phyloP scores from a whole-genome alignment of 2,329 filamentous ascomycete species.

The Cladosporium sp. region DNA sequence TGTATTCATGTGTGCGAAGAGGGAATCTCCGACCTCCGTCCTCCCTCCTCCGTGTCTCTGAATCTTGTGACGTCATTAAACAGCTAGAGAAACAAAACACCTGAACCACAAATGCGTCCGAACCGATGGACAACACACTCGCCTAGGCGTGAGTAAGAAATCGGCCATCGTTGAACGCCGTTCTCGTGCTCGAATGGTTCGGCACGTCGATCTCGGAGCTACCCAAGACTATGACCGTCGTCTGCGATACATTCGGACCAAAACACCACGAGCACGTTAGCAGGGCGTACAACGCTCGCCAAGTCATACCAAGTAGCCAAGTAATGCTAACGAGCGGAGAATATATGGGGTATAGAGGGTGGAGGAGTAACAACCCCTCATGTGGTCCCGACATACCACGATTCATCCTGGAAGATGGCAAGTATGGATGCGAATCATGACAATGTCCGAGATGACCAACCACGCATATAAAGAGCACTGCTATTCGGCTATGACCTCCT shows the following conservation, averaged over 20 bases:
- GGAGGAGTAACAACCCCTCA: conserved; percentile 7
- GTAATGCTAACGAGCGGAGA: conserved; percentile 10
- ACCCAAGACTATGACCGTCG: not conserved
- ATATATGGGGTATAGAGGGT: conserved; percentile 10
- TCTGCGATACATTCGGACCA: not conserved
- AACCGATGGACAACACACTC: no score
- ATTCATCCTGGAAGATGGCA: conserved; percentile 8
- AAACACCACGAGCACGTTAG: conserved; percentile 4
- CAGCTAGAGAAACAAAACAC: no score
- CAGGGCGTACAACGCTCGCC: not conserved
- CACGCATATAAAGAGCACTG: not conserved
- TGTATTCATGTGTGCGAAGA: no score
- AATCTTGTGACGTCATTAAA: no score
- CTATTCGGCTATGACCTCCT: not conserved
- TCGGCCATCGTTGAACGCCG: not conserved
- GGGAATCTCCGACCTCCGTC: no score
- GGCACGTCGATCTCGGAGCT: not conserved
- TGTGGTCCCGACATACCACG: conserved; percentile 10
- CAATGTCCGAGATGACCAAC: not conserved
- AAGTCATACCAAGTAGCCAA: conserved; percentile 12
- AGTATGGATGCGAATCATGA: not conserved
- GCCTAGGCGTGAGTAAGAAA: no score
- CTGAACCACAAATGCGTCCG: no score
- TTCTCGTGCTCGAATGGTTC: not conserved
- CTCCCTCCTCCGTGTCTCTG: no score